Evolutionary conservation across 1,284 basidiomycete genomes (phyloP).

Genomic region (Puccinia hordei): DNA sequence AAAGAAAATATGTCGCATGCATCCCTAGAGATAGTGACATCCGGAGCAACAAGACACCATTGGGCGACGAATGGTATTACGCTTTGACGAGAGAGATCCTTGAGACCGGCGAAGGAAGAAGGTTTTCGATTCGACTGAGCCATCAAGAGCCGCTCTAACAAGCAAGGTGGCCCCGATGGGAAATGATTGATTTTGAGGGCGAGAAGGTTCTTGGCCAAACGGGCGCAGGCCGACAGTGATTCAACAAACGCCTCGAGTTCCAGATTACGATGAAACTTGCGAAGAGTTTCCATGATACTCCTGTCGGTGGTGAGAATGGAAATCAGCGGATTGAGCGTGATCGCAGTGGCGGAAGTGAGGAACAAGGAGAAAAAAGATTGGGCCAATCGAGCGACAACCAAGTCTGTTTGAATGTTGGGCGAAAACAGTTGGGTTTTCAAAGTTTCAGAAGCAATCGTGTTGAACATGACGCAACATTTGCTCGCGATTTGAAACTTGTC

Average conservation of each 20-base stretch:
- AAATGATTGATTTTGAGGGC: slow-evolving; percentile 34
- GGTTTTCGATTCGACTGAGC: slow-evolving; percentile 32
- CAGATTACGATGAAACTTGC: slow-evolving; percentile 30
- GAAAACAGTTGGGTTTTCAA: slow-evolving; percentile 43
- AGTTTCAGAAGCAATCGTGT: slow-evolving; percentile 36
- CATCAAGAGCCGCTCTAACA: slow-evolving; percentile 43
- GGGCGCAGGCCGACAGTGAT: slow-evolving; percentile 7
- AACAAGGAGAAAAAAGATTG: slow-evolving; percentile 34
- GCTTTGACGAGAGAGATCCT: slow-evolving; percentile 23
- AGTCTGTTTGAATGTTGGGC: slow-evolving; percentile 30
- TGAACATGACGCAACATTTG: slow-evolving; percentile 37
- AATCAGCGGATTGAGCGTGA: slow-evolving; percentile 49
- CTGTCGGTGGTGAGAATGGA: slow-evolving; percentile 30
- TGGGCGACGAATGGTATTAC: slow-evolving; percentile 41
- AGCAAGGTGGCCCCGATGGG: slow-evolving; percentile 11
- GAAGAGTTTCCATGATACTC: slow-evolving; percentile 33
- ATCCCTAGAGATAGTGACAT: slow-evolving; percentile 17
- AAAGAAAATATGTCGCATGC: slow-evolving; percentile 44
- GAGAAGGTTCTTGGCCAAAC: slow-evolving; percentile 38
- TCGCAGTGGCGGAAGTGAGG: slow-evolving; percentile 37
- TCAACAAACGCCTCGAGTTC: slow-evolving; percentile 34
- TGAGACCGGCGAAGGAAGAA: not conserved
- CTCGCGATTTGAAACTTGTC: slow-evolving; percentile 46
- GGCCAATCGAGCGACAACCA: slow-evolving; percentile 20
- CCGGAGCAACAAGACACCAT: slow-evolving; percentile 44